Percentiles rank a stretch among this genome's conserved stretches.
Conservation (phyloP, 345 rosid species). For the Brassica rapa region DNA sequence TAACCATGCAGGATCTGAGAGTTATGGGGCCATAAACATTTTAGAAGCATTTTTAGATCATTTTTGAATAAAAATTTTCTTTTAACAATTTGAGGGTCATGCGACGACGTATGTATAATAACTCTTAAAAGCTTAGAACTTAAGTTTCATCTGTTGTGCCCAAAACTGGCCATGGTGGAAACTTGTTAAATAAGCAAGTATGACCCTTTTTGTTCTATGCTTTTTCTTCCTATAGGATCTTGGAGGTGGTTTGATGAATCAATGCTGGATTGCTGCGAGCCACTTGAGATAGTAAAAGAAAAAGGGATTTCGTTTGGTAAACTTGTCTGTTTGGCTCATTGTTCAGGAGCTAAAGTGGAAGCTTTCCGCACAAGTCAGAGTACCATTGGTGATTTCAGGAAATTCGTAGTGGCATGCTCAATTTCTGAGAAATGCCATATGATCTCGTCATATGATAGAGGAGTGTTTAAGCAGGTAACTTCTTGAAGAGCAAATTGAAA, state of each 20-base stretch:
- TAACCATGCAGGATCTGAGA: too few relatives aligned
- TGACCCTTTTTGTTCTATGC: too few relatives aligned
- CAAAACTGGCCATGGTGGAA: too few relatives aligned
- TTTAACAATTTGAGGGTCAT: too few relatives aligned
- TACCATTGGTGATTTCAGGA: constrained; percentile 71
- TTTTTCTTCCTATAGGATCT: constrained; percentile 54
- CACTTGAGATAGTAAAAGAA: constrained; percentile 75
- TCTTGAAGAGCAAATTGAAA: not conserved
- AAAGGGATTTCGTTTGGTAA: constrained; percentile 93
- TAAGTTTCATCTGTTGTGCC: too few relatives aligned
- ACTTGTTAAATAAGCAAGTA: too few relatives aligned
- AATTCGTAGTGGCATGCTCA: constrained; percentile 54
- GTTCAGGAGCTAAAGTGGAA: constrained; percentile 90
- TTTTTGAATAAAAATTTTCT: too few relatives aligned
- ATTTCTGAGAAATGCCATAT: constrained; percentile 73
- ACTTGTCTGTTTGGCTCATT: constrained; percentile 82
- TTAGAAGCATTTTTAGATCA: too few relatives aligned
- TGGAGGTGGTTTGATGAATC: constrained; percentile 99
- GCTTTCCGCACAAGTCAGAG: constrained; percentile 82
- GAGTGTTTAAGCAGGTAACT: constrained; percentile 63
- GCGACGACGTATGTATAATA: too few relatives aligned
- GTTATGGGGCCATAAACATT: too few relatives aligned
- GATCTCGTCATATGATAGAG: constrained; percentile 83
- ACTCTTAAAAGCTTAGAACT: too few relatives aligned
- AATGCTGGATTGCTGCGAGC: constrained; percentile 94